Evolutionary conservation across 768 basidiomycete genomes (phyloP).

Genomic region (Amanita rimosa): DNA sequence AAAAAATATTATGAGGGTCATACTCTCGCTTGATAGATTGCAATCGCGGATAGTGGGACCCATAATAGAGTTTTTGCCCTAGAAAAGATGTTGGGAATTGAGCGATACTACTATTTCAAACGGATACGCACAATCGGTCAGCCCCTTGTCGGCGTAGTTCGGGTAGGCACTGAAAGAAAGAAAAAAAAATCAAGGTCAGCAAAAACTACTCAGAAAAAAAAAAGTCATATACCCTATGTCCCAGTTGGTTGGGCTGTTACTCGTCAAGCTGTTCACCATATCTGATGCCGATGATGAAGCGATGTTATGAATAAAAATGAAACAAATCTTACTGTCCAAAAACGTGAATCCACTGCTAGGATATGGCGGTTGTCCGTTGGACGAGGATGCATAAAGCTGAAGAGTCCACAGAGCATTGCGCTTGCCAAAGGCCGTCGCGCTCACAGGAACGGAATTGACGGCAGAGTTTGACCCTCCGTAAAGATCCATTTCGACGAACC

Average conservation of each 20-base stretch:
- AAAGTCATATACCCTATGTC: constrained; percentile 18
- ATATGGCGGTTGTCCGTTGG: constrained; percentile 25
- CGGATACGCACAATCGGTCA: constrained; percentile 21
- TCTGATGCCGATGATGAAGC: constrained; percentile 11
- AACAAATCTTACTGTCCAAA: constrained; percentile 23
- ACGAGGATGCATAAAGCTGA: constrained; percentile 38
- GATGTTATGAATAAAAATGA: neutral
- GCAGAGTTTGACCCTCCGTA: constrained; percentile 35
- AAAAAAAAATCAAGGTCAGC: neutral
- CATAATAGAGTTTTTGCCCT: constrained; percentile 26
- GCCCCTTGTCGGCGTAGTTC: constrained; percentile 31
- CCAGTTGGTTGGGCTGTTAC: constrained; percentile 22
- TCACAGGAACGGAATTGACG: constrained; percentile 26
- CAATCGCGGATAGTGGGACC: constrained; percentile 19
- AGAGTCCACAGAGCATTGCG: constrained; percentile 33
- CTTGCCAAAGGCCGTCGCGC: constrained; percentile 34
- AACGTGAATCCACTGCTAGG: constrained; percentile 32
- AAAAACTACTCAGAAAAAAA: neutral
- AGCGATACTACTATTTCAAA: neutral
- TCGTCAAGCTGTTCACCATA: constrained; percentile 20
- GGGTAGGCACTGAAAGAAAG: constrained; percentile 22
- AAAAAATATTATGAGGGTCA: constrained; percentile 26
- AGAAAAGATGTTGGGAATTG: neutral
- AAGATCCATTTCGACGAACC: constrained; percentile 29
- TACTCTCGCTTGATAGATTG: constrained; percentile 19